phyloP scores from a whole-genome alignment of 805 yeast genomes.

The Metschnikowia dekortorum region DNA sequence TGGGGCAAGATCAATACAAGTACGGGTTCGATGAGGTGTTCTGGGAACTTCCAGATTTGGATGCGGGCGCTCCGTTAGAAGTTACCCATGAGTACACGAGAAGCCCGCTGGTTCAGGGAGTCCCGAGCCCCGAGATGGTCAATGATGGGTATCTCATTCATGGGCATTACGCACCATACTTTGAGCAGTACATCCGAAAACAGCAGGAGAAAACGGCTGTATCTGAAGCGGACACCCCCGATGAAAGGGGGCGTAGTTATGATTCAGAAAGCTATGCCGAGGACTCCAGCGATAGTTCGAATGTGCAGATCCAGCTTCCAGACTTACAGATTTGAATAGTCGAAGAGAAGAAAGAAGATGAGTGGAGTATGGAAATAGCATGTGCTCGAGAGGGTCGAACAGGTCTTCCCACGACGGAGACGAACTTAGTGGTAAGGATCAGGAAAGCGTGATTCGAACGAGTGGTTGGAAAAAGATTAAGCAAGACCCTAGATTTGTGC shows the following conservation, averaged over 20 bases:
- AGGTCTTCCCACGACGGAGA: too few species aligned
- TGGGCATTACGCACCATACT: conserved; percentile 9
- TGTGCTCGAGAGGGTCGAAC: not conserved
- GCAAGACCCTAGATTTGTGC: too few species aligned
- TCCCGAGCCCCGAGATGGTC: not conserved
- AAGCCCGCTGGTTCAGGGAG: not conserved
- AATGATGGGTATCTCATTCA: not conserved
- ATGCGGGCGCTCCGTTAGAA: not conserved
- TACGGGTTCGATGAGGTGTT: conserved; percentile 3
- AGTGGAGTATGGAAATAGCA: not conserved
- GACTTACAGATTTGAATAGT: not conserved
- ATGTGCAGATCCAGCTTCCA: conserved; percentile 29
- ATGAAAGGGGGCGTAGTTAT: not conserved
- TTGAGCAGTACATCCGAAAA: conserved; percentile 13
- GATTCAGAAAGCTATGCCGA: conserved; percentile 10
- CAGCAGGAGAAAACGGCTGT: not conserved
- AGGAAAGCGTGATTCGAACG: too few species aligned
- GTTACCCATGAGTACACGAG: not conserved
- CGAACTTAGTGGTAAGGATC: too few species aligned
- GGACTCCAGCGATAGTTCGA: conserved; percentile 23
- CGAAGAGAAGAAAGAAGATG: not conserved
- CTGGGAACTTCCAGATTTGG: not conserved
- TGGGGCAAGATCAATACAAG: conserved; percentile 3
- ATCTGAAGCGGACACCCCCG: too few species aligned
- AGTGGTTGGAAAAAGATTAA: too few species aligned